phyloP scores from a whole-genome alignment of 2,329 filamentous ascomycete species.

The Alternaria sp. region DNA sequence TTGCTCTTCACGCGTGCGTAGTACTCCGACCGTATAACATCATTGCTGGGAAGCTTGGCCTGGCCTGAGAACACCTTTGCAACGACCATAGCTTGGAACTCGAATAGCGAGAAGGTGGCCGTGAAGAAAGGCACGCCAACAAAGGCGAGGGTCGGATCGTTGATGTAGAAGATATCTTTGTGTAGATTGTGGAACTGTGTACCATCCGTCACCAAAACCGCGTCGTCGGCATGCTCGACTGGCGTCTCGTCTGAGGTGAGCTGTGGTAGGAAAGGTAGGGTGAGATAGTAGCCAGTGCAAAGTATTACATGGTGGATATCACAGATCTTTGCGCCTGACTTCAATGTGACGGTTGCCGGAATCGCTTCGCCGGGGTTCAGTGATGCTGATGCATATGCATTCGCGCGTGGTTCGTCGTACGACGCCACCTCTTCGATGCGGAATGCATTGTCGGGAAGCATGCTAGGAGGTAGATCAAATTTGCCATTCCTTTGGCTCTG shows the following conservation, averaged over 20 bases:
- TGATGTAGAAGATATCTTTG: constrained; percentile 74
- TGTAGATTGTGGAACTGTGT: constrained; percentile 70
- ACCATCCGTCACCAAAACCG: constrained; percentile 68
- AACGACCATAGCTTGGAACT: constrained; percentile 70
- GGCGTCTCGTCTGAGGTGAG: constrained; percentile 55
- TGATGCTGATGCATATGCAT: neutral
- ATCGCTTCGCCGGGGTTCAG: constrained; percentile 46
- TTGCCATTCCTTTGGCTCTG: constrained; percentile 66
- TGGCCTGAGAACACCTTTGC: constrained; percentile 63
- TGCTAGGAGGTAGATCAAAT: constrained; percentile 62
- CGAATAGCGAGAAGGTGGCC: constrained; percentile 72
- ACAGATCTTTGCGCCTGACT: constrained; percentile 59
- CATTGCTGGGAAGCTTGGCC: constrained; percentile 54
- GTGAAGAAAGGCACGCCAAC: constrained; percentile 70
- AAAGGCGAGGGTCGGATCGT: constrained; percentile 68
- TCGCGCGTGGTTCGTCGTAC: constrained; percentile 48
- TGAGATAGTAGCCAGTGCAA: constrained; percentile 72
- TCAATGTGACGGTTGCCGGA: constrained; percentile 59
- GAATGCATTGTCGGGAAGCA: constrained; percentile 61
- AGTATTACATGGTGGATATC: constrained; percentile 68
- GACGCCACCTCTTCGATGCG: constrained; percentile 60
- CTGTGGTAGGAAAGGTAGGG: constrained; percentile 67
- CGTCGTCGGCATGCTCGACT: constrained; percentile 58
- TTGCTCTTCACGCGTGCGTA: constrained; percentile 42
- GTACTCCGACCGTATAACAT: constrained; percentile 54